Evolutionary conservation across 2,329 filamentous ascomycete genomes (phyloP).

Genomic region (Ophiostoma ips): DNA sequence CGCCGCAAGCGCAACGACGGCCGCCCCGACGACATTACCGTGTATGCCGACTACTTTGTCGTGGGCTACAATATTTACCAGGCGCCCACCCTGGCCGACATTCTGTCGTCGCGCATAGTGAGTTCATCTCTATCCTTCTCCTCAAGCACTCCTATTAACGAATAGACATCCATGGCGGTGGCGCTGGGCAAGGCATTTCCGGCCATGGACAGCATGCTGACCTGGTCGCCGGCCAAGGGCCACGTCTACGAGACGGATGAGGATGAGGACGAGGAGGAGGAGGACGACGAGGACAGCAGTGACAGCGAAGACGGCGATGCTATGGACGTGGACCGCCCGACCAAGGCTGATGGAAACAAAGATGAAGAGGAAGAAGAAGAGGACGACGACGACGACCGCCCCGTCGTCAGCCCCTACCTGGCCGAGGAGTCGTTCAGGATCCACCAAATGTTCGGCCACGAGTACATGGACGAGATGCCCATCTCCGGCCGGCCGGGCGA

Average conservation of each 20-base stretch:
- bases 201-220: slow-evolving; percentile 34
- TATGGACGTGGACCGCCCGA: slow-evolving; percentile 5
- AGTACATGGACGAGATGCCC: slow-evolving; percentile 55
- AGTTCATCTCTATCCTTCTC: background rate
- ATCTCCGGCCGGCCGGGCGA: slow-evolving; percentile 53
- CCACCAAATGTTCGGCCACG: slow-evolving; percentile 44
- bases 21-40: slow-evolving; percentile 37
- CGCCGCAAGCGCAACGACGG: slow-evolving; percentile 37
- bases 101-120: slow-evolving; percentile 40
- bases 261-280: slow-evolving; percentile 4
- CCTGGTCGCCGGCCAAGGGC: slow-evolving; percentile 41
- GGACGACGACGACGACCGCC: slow-evolving; percentile 17
- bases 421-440: slow-evolving; percentile 45
- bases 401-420: slow-evolving; percentile 29
- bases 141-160: background rate
- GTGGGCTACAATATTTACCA: slow-evolving; percentile 54
- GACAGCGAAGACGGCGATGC: slow-evolving; percentile 1
- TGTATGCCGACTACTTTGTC: slow-evolving; percentile 49
- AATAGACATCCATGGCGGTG: slow-evolving; percentile 35
- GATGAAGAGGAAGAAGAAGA: slow-evolving; percentile 20
- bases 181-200: slow-evolving; percentile 39
- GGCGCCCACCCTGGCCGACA: slow-evolving; percentile 46
- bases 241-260: slow-evolving; percentile 32
- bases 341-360: slow-evolving; percentile 16
- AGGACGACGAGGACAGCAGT: slow-evolving; percentile 1